phyloP scores from a whole-genome alignment of 495 filamentous ascomycete species.

The Hypoxylon fragiforme region DNA sequence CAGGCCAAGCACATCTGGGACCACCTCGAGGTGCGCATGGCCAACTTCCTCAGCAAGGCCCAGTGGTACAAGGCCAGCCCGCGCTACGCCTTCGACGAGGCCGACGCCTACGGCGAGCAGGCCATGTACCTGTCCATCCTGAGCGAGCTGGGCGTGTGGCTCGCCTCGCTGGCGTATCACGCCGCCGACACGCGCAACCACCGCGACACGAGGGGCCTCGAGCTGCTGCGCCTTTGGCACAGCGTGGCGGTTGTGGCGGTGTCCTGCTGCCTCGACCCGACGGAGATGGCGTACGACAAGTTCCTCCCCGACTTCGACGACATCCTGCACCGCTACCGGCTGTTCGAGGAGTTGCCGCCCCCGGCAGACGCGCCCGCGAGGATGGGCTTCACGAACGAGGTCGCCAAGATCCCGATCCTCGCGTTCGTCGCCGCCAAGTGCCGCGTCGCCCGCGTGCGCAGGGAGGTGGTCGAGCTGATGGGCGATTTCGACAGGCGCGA shows the following conservation, averaged over 20 bases:
- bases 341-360: slow-evolving; percentile 15
- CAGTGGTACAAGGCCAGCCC: slow-evolving; percentile 27
- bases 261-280: slow-evolving; percentile 30
- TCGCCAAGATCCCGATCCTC: slow-evolving; percentile 20
- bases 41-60: slow-evolving; percentile 26
- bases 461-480: slow-evolving; percentile 22
- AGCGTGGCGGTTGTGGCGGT: slow-evolving; percentile 10
- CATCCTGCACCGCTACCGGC: slow-evolving; percentile 21
- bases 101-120: slow-evolving; percentile 17
- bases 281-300: slow-evolving; percentile 34
- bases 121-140: slow-evolving; percentile 21
- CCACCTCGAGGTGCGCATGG: slow-evolving; percentile 19
- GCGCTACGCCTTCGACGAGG: slow-evolving; percentile 30
- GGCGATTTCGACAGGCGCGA: slow-evolving; percentile 21
- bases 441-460: slow-evolving; percentile 13
- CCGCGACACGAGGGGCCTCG: slow-evolving; percentile 21
- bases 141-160: slow-evolving; percentile 19
- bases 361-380: not conserved
- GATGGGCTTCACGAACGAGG: slow-evolving; percentile 27
- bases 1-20: slow-evolving; percentile 26
- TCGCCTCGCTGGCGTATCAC: slow-evolving; percentile 16
- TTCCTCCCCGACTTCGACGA: slow-evolving; percentile 30
- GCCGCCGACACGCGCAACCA: slow-evolving; percentile 12
- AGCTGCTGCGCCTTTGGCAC: slow-evolving; percentile 29
- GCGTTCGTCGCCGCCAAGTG: slow-evolving; percentile 29